These are phyloP conservation scores for Debaryomyces hansenii DNA, from an alignment of 805 yeast species.

Conservation along the genomic window DNA sequence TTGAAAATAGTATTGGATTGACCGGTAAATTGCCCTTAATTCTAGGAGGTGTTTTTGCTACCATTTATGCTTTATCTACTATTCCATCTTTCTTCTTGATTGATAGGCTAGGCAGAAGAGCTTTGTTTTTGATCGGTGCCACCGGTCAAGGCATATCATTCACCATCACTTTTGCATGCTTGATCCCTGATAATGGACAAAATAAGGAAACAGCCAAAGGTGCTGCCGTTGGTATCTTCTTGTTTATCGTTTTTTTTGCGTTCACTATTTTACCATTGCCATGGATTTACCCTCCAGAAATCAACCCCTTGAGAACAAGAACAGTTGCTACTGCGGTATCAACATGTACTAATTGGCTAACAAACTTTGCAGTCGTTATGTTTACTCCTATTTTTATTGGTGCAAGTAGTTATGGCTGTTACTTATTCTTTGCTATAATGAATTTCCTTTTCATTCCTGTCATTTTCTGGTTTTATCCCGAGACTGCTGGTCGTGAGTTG, in stretches of 20 bases:
- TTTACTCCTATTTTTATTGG: slow-evolving; percentile 32
- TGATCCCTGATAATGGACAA: slow-evolving; percentile 9
- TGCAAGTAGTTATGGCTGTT: slow-evolving; percentile 27
- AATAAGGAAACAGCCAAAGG: slow-evolving; percentile 12
- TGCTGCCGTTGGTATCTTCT: slow-evolving; percentile 37
- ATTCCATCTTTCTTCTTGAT: slow-evolving; percentile 34
- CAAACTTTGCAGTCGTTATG: slow-evolving; percentile 38
- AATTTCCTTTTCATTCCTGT: slow-evolving; percentile 42
- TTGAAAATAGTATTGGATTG: slow-evolving; percentile 24
- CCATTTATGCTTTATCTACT: slow-evolving; percentile 31
- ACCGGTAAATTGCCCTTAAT: slow-evolving; percentile 19
- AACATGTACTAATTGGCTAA: slow-evolving; percentile 36
- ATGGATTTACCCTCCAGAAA: slow-evolving; percentile 39
- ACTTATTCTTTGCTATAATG: slow-evolving; percentile 18
- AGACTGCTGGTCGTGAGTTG: slow-evolving; percentile 71
- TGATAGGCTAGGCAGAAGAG: slow-evolving; percentile 36
- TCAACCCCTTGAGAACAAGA: slow-evolving; percentile 38
- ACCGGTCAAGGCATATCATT: slow-evolving; percentile 30
- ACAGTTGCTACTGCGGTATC: slow-evolving; percentile 34
- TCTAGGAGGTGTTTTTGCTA: slow-evolving; percentile 31
- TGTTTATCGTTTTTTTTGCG: slow-evolving; percentile 28
- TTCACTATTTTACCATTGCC: slow-evolving; percentile 36
- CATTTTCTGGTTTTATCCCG: slow-evolving; percentile 63
- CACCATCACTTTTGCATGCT: slow-evolving; percentile 21
- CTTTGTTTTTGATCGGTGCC: slow-evolving; percentile 32